Percentiles rank a stretch among this genome's conserved stretches.
Evolutionary conservation across 768 basidiomycete genomes (phyloP).

Genomic region (Leucosporidium yakuticum): DNA sequence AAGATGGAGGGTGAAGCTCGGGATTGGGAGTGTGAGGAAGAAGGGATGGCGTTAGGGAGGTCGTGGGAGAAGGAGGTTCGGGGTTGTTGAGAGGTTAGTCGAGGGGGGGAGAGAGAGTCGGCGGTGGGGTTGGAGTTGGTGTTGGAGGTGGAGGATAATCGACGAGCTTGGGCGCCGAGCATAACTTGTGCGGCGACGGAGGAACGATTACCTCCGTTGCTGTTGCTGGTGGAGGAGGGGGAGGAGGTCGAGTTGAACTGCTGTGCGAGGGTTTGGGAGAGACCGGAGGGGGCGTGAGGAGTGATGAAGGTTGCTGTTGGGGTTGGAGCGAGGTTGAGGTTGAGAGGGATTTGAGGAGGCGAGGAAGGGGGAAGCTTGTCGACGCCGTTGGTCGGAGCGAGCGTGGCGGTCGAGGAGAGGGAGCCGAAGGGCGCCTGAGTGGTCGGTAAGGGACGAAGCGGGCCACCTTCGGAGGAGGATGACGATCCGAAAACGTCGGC

Average conservation of each 20-base stretch:
- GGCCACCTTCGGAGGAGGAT: background rate
- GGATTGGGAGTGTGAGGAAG: slow-evolving; percentile 6
- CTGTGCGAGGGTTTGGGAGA: slow-evolving; percentile 9
- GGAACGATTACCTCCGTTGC: slow-evolving; percentile 3
- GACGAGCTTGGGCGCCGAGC: slow-evolving; percentile 28
- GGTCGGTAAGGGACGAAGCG: background rate
- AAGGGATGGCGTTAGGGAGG: background rate
- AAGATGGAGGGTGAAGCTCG: slow-evolving; percentile 16
- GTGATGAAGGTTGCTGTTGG: slow-evolving; percentile 12
- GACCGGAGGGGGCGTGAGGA: slow-evolving; percentile 13
- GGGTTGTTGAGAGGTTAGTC: background rate
- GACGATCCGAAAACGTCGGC: too few species aligned
- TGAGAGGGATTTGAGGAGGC: background rate
- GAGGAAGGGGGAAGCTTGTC: background rate
- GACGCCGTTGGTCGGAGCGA: background rate
- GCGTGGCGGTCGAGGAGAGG: background rate
- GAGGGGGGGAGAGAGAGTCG: slow-evolving; percentile 27
- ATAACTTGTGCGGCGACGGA: slow-evolving; percentile 30
- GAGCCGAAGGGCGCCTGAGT: too few species aligned
- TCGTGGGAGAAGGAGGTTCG: background rate
- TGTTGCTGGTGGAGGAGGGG: too few species aligned
- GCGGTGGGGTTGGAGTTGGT: background rate
- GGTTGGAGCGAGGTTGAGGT: background rate
- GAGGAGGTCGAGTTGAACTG: slow-evolving; percentile 8
- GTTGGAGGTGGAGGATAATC: slow-evolving; percentile 20